Base-by-base conservation (phyloP, 164 flowering plant species). In the Euptelea pleiosperma region DNA sequence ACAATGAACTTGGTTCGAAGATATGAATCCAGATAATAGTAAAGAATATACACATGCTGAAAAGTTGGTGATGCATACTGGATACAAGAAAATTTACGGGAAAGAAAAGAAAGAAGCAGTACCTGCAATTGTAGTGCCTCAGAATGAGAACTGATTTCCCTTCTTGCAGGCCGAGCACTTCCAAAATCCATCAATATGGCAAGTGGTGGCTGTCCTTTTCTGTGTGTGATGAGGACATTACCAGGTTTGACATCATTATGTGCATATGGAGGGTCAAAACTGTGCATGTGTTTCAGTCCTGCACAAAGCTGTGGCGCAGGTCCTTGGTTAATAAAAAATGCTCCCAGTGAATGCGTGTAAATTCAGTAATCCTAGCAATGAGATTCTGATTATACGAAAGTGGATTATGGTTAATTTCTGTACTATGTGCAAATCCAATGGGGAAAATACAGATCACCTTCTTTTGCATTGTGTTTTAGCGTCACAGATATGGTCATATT, bases 171-270 rank as follows among this genome's bases (percentile, higher is more conserved):
- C 14, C 89, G 77, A 64, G 96, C 86, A 79, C 97, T 93, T 57
- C 98, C 97, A 75, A 93, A 90, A 69, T 93, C 98, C 98, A 93
- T 93, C 71, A 93, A 70, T 66, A 84, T 84, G 48, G 96, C 89
- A 57, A 86, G 81, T 21, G 97, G 98, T 29, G 92, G 65, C 47
- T 84, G 80, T 52, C 94, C 97, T 75, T 86, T 90, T 58, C 86
- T 81, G 63, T 75, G 82, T 35, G 96, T 90, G 53, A 93, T 58
- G 41, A 93, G 92, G 31, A 93, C 83, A 79, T 93, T 93, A 15
- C 98, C 98, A 54, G 97, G 94, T 70, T 93, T 93, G 62, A 93
- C 85, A 77, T 93, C 98, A 79, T 93, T 90, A 57, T 93, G 98
- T 25, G 96, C 97, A 84, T 90, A 86, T 55, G 98, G 92, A 43